Conservation (phyloP, 306 rosid species). For the Lagenaria siceraria region DNA sequence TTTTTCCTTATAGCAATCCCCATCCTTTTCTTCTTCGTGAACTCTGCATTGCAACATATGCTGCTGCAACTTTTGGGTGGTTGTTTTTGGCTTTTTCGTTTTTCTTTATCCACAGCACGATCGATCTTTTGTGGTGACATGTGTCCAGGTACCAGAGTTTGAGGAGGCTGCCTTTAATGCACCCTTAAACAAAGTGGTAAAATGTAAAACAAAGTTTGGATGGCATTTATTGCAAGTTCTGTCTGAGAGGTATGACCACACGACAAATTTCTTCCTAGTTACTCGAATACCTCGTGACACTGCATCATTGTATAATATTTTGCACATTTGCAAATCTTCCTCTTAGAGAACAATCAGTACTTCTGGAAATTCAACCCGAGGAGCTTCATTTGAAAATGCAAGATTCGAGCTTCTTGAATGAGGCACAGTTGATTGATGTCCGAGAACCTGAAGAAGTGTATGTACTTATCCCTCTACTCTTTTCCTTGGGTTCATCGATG, state of each 20-base stretch:
- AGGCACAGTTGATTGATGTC: conserved; percentile 77
- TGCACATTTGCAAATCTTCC: conserved; percentile 13
- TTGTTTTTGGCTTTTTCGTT: neutral
- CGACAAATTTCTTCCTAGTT: conserved; percentile 1
- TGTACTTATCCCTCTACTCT: conserved; percentile 7
- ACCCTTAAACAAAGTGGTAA: conserved; percentile 73
- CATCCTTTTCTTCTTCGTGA: neutral
- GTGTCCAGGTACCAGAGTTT: conserved; percentile 78
- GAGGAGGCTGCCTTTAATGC: conserved; percentile 93
- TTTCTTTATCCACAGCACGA: conserved; percentile 3
- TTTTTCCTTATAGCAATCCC: neutral
- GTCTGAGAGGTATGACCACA: conserved; percentile 50
- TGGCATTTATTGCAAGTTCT: conserved; percentile 92
- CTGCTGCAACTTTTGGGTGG: neutral
- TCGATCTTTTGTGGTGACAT: conserved; percentile 18
- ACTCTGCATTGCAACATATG: neutral
- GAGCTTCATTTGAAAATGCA: conserved; percentile 56
- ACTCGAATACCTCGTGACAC: conserved; percentile 7
- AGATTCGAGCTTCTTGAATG: conserved; percentile 60
- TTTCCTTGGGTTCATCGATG: neutral
- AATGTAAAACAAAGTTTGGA: conserved; percentile 86
- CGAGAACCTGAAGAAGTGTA: conserved; percentile 97
- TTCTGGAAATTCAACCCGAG: conserved; percentile 63
- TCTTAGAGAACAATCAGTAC: conserved; percentile 58
- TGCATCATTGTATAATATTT: neutral